These are phyloP conservation scores for Trichomonascus vanleenenianus DNA, from an alignment of 805 yeast genomes.

Conservation along the genomic window DNA sequence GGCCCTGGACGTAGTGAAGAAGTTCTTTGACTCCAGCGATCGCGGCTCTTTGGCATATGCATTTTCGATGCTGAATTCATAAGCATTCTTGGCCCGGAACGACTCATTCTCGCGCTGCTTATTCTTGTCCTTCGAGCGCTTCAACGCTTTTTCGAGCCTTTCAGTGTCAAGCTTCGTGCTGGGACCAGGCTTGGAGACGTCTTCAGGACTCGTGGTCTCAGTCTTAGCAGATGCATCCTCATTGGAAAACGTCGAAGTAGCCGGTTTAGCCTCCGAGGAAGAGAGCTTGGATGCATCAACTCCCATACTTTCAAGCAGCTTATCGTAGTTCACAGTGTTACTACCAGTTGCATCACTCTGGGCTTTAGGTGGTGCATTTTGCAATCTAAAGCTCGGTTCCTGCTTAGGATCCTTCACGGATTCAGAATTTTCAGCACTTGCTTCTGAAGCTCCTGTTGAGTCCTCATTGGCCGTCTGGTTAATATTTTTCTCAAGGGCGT, in stretches of 20 bases:
- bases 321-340: neutral
- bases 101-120: constrained; percentile 35
- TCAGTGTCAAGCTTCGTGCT: too few species aligned
- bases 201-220: too few species aligned
- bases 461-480: too few species aligned
- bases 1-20: constrained; percentile 30
- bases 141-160: constrained; percentile 26
- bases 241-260: neutral
- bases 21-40: constrained; percentile 33
- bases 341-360: neutral
- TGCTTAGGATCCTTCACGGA: too few species aligned
- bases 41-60: constrained; percentile 27
- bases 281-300: neutral
- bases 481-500: too few species aligned
- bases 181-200: too few species aligned
- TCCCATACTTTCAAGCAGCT: neutral
- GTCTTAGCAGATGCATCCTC: too few species aligned
- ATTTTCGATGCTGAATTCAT: constrained; percentile 41
- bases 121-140: constrained; percentile 35
- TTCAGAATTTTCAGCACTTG: too few species aligned
- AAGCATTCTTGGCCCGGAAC: constrained; percentile 44
- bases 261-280: neutral
- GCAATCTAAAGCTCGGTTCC: too few species aligned
- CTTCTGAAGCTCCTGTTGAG: too few species aligned
- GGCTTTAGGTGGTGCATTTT: neutral